Evolutionary conservation across 2,329 filamentous ascomycete genomes (phyloP).

Genomic region (Epichloe sylvatica): DNA sequence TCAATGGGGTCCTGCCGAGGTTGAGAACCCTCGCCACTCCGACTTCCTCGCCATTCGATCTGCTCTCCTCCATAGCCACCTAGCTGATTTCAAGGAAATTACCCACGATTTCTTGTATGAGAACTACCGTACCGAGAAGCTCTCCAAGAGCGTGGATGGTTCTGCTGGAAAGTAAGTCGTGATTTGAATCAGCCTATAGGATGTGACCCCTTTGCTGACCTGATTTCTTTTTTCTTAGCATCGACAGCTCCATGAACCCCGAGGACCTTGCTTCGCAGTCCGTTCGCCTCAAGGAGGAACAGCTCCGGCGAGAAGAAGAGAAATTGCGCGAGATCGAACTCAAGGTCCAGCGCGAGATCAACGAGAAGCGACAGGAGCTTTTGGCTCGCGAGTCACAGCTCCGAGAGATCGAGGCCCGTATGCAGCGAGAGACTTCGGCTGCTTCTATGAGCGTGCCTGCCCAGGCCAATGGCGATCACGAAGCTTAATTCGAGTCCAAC

Average conservation of each 20-base stretch:
- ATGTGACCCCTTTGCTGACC: constrained; percentile 16
- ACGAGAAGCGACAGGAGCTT: constrained; percentile 98
- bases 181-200: background rate
- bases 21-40: constrained; percentile 96
- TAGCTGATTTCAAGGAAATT: constrained; percentile 98
- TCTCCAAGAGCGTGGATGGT: constrained; percentile 97
- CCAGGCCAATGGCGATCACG: constrained; percentile 43
- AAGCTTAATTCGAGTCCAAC: constrained; percentile 28
- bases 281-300: constrained; percentile 97
- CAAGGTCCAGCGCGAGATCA: constrained; percentile 99
- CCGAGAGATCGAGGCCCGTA: constrained; percentile 94
- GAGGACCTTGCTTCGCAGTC: constrained; percentile 95
- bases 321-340: constrained; percentile 98
- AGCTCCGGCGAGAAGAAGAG: constrained; percentile 97
- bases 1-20: constrained; percentile 97
- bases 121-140: constrained; percentile 99
- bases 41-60: constrained; percentile 97
- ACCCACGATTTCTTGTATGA: constrained; percentile 99
- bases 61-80: constrained; percentile 89
- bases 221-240: constrained; percentile 26
- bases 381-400: constrained; percentile 95
- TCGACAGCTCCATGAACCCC: constrained; percentile 78
- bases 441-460: constrained; percentile 21
- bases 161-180: constrained; percentile 68
- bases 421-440: constrained; percentile 66